These are phyloP conservation scores for Penicillium expansum DNA, from an alignment of 2,329 filamentous ascomycete species.

Conservation along the genomic window DNA sequence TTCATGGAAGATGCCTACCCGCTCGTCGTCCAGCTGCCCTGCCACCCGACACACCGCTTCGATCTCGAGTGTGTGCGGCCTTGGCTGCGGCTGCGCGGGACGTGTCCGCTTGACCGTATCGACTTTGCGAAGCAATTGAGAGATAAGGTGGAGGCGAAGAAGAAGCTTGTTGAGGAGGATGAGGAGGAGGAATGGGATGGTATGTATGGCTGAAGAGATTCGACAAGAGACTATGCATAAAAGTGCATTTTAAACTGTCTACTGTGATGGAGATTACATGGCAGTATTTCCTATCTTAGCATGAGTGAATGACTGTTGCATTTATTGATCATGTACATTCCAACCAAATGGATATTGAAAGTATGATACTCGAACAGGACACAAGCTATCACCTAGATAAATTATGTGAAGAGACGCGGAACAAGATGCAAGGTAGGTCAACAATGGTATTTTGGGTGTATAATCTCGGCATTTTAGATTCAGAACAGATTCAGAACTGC, in stretches of 20 bases:
- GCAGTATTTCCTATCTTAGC: neutral
- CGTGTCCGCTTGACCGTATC: slow-evolving; percentile 61
- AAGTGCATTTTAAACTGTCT: neutral
- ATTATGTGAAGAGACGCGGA: neutral
- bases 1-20: slow-evolving; percentile 63
- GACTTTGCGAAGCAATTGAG: slow-evolving; percentile 56
- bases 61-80: slow-evolving; percentile 64
- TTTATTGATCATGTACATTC: neutral
- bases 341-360: neutral
- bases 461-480: neutral
- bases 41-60: slow-evolving; percentile 61
- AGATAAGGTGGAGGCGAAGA: slow-evolving; percentile 51
- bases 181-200: slow-evolving; percentile 50
- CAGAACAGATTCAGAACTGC: neutral
- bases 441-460: neutral
- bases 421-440: neutral
- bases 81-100: slow-evolving; percentile 63
- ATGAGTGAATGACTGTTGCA: slow-evolving; percentile 6
- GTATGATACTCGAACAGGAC: neutral
- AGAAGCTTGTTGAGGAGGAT: slow-evolving; percentile 42
- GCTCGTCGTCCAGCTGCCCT: slow-evolving; percentile 62
- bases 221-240: slow-evolving; percentile 4
- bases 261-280: neutral
- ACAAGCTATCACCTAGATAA: neutral
- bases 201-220: slow-evolving; percentile 41